Percentiles rank a stretch among this genome's conserved stretches.
Conservation (phyloP, 1,284 basidiomycete species). For the Chalciporus piperatoides region DNA sequence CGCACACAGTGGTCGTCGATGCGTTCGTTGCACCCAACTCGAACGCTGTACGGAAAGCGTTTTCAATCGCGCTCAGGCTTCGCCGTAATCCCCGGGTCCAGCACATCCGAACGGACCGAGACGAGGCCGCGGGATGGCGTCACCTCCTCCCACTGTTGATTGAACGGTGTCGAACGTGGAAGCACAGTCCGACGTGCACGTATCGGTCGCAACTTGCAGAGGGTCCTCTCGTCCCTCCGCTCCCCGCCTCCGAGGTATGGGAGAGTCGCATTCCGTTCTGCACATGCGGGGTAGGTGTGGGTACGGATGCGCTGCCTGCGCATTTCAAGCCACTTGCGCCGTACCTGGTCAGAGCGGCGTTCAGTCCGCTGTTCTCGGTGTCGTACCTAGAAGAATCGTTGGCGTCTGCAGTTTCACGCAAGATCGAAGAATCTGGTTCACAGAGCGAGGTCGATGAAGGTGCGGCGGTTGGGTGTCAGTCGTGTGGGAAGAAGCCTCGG, state of each 20-base stretch:
- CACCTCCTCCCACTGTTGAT: slow-evolving; percentile 44
- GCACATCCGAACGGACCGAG: slow-evolving; percentile 10
- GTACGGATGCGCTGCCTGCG: slow-evolving; percentile 31
- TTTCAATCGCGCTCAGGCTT: not conserved
- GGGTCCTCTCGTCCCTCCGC: slow-evolving; percentile 30
- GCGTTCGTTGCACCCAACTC: slow-evolving; percentile 38
- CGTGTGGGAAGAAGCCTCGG: slow-evolving; percentile 24
- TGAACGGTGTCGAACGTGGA: slow-evolving; percentile 53
- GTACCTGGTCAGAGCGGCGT: slow-evolving; percentile 43
- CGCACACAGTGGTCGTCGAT: slow-evolving; percentile 45
- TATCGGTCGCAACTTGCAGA: slow-evolving; percentile 30
- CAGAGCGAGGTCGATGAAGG: not conserved
- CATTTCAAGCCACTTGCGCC: slow-evolving; percentile 32
- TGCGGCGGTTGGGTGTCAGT: slow-evolving; percentile 14
- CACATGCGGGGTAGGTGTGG: slow-evolving; percentile 45
- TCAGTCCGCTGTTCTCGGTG: slow-evolving; percentile 48
- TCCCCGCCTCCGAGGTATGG: not conserved
- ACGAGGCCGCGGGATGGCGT: slow-evolving; percentile 43
- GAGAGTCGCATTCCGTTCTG: slow-evolving; percentile 30
- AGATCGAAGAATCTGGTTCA: not conserved
- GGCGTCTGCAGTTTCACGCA: not conserved
- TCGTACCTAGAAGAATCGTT: slow-evolving; percentile 39
- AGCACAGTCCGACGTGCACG: slow-evolving; percentile 42
- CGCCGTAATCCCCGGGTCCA: no score
- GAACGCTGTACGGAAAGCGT: not conserved